Evolutionary conservation across 345 rosid genomes (phyloP).

Genomic region (Odontarrhena argentea): DNA sequence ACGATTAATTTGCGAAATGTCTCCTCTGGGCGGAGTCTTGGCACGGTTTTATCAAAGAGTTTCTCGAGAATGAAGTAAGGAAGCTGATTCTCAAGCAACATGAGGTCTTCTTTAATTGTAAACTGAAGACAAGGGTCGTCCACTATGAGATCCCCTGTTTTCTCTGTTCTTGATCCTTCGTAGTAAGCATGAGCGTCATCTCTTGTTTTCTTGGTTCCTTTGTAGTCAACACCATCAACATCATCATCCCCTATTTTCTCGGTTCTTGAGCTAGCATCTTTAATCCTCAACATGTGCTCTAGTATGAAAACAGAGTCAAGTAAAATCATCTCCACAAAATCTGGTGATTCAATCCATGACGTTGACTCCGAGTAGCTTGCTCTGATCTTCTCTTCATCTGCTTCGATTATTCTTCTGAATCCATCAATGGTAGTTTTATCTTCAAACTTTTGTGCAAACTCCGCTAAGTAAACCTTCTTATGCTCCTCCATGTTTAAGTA

Average conservation of each 20-base stretch:
- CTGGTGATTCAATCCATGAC: neutral
- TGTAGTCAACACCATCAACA: too few species aligned
- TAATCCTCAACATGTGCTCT: slow-evolving; percentile 1
- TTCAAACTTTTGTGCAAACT: neutral
- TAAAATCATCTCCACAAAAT: slow-evolving; percentile 20
- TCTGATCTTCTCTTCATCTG: neutral
- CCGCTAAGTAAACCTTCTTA: slow-evolving; percentile 5
- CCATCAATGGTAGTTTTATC: neutral
- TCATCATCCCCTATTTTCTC: neutral
- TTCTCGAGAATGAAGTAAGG: slow-evolving; percentile 29
- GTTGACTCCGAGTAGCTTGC: slow-evolving; percentile 23
- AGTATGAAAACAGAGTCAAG: slow-evolving; percentile 24
- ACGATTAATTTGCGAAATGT: too few species aligned
- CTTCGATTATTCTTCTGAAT: neutral
- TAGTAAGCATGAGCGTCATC: too few species aligned
- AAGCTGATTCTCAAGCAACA: slow-evolving; percentile 30
- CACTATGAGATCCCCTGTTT: neutral
- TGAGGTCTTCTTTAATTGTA: neutral
- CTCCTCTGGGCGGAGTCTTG: neutral
- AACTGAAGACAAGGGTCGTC: neutral
- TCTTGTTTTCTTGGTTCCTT: too few species aligned
- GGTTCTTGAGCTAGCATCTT: neutral
- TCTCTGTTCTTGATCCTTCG: too few species aligned
- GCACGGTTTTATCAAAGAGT: neutral
- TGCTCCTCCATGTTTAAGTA: too few species aligned